Conservation (phyloP, 495 filamentous ascomycete species). For the Penicillium paxilli region DNA sequence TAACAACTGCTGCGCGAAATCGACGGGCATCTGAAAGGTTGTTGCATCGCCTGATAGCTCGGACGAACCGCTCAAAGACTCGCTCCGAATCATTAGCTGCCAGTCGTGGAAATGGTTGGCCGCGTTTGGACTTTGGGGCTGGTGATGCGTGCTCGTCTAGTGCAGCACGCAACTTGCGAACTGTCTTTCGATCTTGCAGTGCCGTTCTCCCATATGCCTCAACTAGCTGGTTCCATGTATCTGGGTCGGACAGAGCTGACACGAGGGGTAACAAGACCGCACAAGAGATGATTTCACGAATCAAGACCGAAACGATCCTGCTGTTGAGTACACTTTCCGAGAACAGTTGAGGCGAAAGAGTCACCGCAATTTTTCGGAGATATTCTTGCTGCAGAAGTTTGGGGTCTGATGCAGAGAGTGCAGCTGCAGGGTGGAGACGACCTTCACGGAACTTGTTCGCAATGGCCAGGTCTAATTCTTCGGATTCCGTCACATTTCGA, state of each 20-base stretch:
- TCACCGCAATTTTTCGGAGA: constrained; percentile 66
- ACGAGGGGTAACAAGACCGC: constrained; percentile 42
- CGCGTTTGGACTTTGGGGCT: constrained; percentile 62
- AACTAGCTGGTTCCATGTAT: constrained; percentile 96
- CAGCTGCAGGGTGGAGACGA: constrained; percentile 86
- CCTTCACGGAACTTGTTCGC: constrained; percentile 90
- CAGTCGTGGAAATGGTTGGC: constrained; percentile 66
- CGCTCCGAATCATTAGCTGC: constrained; percentile 75
- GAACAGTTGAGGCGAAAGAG: constrained; percentile 73
- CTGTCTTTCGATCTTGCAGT: constrained; percentile 93
- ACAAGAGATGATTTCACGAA: constrained; percentile 78
- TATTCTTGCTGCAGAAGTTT: constrained; percentile 85
- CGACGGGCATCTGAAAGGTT: constrained; percentile 93
- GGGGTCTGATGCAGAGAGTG: constrained; percentile 75
- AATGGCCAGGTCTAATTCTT: constrained; percentile 92
- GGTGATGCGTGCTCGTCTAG: constrained; percentile 94
- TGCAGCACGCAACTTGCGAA: constrained; percentile 89
- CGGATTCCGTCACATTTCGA: constrained; percentile 89
- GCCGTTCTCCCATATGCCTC: constrained; percentile 85
- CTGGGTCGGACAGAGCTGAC: constrained; percentile 66
- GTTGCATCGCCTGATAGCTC: constrained; percentile 82
- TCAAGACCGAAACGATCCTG: constrained; percentile 72
- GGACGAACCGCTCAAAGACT: constrained; percentile 90
- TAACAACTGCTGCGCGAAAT: constrained; percentile 89
- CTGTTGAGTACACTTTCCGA: constrained; percentile 74